Base-by-base conservation (phyloP, 1,284 basidiomycete species). In the Dichomitus squalens region DNA sequence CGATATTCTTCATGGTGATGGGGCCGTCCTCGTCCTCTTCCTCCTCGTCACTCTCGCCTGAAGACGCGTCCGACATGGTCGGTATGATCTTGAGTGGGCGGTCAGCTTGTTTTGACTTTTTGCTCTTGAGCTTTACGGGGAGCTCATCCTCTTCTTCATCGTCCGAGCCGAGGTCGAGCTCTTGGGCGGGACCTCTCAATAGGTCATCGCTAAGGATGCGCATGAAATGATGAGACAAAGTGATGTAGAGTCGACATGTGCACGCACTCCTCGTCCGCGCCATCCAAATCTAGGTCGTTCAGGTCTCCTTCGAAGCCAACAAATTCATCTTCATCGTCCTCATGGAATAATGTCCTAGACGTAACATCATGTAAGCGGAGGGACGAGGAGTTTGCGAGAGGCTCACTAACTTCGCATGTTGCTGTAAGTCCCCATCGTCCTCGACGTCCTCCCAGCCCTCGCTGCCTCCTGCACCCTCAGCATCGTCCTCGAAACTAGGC, bases 1-100 rank as follows among this genome's bases (percentile, higher is more conserved):
- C 91, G 79, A 92, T 90, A 65, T 92, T 93, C 25, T 79, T 82
- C 72, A 85, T 84, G 7, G 90, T 93, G 27, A 86, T 73, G 44
- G 77, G 86, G 3, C 74, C 85, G 55, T 85, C 87, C 27, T 86
- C 79, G 40, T 76, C 83, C 18, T 86, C 86, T 7, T 77, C 76
- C 40, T 81, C 71, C 12, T 73, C 71, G 2, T 70, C 72, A 55
- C 66, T 55, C 38, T 68, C 71, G 14, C 73, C 71, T 0, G 75
- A 78, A 43, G 78, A 76, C 33, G 68, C 75, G 46, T 81, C 79
- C 16, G 79, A 82, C 3, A 69, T 74, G 8, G 79, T 80, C 6
- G 81, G 79, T 47, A 84, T 81, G 35, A 82, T 79, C 71, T 82
- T 82, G 23, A 64, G 48, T 0, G 80, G 79, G 4, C 76, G 76